Evolutionary conservation across 495 filamentous ascomycete species (phyloP).

Genomic region (Aspergillus sclerotiicarbonarius): DNA sequence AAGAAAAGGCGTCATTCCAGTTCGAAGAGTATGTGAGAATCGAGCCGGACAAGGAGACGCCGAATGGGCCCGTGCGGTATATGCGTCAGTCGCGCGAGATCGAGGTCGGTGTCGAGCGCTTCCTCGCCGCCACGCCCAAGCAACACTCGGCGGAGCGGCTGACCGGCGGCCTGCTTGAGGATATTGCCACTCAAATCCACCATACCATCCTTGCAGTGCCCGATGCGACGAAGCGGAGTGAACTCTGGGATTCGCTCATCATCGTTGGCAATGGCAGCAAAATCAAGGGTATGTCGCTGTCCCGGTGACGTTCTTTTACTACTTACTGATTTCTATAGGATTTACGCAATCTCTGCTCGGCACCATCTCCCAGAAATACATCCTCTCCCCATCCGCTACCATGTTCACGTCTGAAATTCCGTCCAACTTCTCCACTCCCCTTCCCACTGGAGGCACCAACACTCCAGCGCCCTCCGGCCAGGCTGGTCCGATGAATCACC

Average conservation of each 20-base stretch:
- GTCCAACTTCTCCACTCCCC: conserved; percentile 83
- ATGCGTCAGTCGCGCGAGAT: conserved; percentile 61
- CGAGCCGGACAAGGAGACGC: conserved; percentile 39
- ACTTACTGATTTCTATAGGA: conserved; percentile 38
- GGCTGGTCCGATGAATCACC: conserved; percentile 41
- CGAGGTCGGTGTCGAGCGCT: conserved; percentile 84
- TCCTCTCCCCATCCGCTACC: conserved; percentile 87
- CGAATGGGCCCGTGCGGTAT: conserved; percentile 29
- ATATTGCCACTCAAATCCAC: conserved; percentile 79
- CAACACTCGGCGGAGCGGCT: conserved; percentile 31
- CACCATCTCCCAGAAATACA: conserved; percentile 75
- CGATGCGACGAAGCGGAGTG: conserved; percentile 73
- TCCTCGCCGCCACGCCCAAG: conserved; percentile 63
- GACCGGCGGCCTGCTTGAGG: conserved; percentile 68
- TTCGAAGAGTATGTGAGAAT: conserved; percentile 72
- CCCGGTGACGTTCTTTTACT: neutral
- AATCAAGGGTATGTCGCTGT: conserved; percentile 59
- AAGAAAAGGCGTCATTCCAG: conserved; percentile 71
- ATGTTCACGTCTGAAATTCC: conserved; percentile 97
- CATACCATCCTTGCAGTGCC: conserved; percentile 73
- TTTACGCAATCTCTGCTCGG: conserved; percentile 85
- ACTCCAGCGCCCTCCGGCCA: conserved; percentile 71
- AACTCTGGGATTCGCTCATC: conserved; percentile 86
- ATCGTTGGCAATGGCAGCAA: conserved; percentile 86
- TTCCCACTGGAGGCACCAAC: conserved; percentile 87